Conservation (phyloP, 169 alveolate species). For the Amoebophrya sp. region DNA sequence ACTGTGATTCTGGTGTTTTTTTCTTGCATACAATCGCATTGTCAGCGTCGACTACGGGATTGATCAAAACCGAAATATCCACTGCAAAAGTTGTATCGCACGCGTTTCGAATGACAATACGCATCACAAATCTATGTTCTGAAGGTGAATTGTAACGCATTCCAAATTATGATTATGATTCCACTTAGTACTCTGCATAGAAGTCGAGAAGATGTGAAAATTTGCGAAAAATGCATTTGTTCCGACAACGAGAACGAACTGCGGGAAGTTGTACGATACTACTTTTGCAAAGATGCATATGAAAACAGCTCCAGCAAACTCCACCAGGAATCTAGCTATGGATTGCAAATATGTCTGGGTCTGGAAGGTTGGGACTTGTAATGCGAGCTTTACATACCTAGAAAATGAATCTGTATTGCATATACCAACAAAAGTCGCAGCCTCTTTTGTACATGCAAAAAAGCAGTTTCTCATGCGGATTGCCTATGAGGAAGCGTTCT, state of each 20-base stretch:
- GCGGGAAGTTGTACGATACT: not conserved
- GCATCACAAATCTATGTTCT: not conserved
- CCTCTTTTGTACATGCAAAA: too few relatives aligned
- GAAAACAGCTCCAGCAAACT: not conserved
- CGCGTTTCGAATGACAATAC: not conserved
- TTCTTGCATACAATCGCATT: not conserved
- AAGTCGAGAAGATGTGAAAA: not conserved
- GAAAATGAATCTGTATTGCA: too few relatives aligned
- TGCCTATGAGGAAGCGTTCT: too few relatives aligned
- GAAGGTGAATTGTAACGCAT: not conserved
- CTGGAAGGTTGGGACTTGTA: too few relatives aligned
- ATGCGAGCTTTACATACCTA: too few relatives aligned
- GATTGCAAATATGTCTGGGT: too few relatives aligned
- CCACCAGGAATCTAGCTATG: not conserved
- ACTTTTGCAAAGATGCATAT: not conserved
- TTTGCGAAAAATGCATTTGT: not conserved
- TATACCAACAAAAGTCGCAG: too few relatives aligned
- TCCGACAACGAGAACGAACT: not conserved
- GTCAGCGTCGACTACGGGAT: not conserved
- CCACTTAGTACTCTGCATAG: not conserved
- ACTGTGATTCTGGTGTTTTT: not conserved
- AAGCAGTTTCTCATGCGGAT: too few relatives aligned
- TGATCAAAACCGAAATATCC: not conserved
- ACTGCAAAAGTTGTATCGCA: not conserved
- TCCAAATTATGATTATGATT: not conserved